Evolutionary conservation across 768 basidiomycete genomes (phyloP).

Genomic region (Coprinellus aureogranulatus): DNA sequence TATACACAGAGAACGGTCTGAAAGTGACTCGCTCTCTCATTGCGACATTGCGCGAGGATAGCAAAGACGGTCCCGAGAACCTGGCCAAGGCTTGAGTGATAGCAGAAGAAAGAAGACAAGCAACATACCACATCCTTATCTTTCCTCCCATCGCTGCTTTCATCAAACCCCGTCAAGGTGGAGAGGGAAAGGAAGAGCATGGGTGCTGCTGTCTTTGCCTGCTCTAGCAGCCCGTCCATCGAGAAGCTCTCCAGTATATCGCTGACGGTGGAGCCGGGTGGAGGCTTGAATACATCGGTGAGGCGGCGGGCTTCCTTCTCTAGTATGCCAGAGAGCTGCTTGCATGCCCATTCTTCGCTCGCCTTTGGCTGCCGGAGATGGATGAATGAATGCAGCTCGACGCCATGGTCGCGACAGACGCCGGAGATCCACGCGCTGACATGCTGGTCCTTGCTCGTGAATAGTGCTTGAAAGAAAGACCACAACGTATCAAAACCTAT

Average conservation of each 20-base stretch:
- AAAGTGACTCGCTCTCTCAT: constrained; percentile 20
- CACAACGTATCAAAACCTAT: neutral
- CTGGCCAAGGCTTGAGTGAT: neutral
- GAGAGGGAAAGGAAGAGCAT: neutral
- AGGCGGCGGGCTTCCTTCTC: neutral
- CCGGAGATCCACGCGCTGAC: neutral
- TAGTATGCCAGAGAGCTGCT: neutral
- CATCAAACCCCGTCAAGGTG: neutral
- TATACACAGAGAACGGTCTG: constrained; percentile 21
- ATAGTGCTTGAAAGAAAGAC: neutral
- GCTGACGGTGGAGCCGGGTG: neutral
- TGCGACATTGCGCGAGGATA: constrained; percentile 18
- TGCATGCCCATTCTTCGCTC: neutral
- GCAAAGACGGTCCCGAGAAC: constrained; percentile 1
- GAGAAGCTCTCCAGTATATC: neutral
- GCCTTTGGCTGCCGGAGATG: neutral
- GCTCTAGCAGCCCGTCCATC: neutral
- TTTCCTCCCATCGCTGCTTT: neutral
- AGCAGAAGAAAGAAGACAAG: neutral
- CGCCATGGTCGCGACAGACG: neutral
- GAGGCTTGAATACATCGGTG: neutral
- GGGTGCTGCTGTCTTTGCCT: neutral
- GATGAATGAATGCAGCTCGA: neutral
- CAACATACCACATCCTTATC: neutral
- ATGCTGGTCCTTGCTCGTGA: neutral